phyloP scores from a whole-genome alignment of 2,329 filamentous ascomycete genomes.

The Aspergillus aculeatinus region DNA sequence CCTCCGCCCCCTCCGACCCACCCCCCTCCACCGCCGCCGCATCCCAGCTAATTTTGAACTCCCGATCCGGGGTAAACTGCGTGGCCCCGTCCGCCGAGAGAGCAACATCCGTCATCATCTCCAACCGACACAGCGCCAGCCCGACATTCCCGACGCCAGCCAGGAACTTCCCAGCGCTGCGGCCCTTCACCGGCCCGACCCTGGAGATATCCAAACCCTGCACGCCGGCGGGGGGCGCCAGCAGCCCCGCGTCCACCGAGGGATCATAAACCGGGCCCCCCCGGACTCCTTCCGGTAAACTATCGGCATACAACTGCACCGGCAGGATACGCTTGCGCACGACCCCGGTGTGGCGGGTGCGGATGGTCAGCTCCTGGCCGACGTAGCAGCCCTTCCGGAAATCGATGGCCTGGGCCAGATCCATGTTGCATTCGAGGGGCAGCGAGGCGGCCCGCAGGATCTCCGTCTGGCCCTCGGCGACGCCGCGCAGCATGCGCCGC shows the following conservation, averaged over 20 bases:
- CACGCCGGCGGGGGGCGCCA: slow-evolving; percentile 8
- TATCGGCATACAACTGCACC: slow-evolving; percentile 64
- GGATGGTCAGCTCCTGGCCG: slow-evolving; percentile 93
- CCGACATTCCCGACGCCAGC: slow-evolving; percentile 80
- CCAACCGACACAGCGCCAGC: slow-evolving; percentile 79
- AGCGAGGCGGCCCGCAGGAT: slow-evolving; percentile 69
- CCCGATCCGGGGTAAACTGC: slow-evolving; percentile 58
- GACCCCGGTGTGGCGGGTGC: slow-evolving; percentile 90
- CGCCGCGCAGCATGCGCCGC: slow-evolving; percentile 73
- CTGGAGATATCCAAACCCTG: slow-evolving; percentile 55
- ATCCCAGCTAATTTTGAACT: slow-evolving; percentile 60
- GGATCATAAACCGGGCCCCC: slow-evolving; percentile 37
- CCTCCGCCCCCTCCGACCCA: slow-evolving; percentile 7
- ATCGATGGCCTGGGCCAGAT: slow-evolving; percentile 80
- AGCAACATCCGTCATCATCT: slow-evolving; percentile 81
- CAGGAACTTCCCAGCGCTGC: slow-evolving; percentile 79
- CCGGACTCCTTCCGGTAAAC: slow-evolving; percentile 27
- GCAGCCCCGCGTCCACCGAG: slow-evolving; percentile 30
- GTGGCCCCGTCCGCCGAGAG: slow-evolving; percentile 65
- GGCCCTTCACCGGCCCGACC: slow-evolving; percentile 52
- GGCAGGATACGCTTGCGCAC: slow-evolving; percentile 88
- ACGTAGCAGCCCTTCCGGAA: slow-evolving; percentile 97
- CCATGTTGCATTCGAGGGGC: slow-evolving; percentile 86
- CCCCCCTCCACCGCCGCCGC: slow-evolving; percentile 43
- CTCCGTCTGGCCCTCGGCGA: slow-evolving; percentile 82